Base-by-base conservation (phyloP, 2,329 filamentous ascomycete species). In the Cercospora citrullina region DNA sequence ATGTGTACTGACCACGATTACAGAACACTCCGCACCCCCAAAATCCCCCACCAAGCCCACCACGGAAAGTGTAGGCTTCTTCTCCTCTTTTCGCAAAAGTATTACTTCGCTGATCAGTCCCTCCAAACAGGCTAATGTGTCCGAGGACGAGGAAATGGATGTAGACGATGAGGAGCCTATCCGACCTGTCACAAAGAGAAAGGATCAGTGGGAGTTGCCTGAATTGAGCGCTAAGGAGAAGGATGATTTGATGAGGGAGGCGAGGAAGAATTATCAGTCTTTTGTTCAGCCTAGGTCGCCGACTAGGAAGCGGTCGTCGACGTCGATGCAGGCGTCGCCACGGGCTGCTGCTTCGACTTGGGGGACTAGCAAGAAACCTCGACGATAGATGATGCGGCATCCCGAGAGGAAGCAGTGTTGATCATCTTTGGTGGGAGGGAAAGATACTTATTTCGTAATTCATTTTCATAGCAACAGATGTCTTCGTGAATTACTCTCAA, bases 171-270 rank as follows among this genome's bases (percentile, higher is more conserved):
- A 39, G 0, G 59, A 42, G 21, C 36, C 45, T 26, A 6, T 10
- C 1, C 26, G 14, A 6, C 48, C 45, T 7, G 3, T 16, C 31
- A 36, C 48, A 6, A 33, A 31, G 51, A 58, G 62, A 45, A 45
- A 30, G 23, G 51, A 64, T 59, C 62, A 59, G 18, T 64, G 62
- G 62, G 51, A 23, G 1, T 36, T 64, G 33, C 62, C 62, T 14
- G 21, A 64, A 53, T 53, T 64, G 48, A 64, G 18, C n/a, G 26
- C 10, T 4, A 8, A 23, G 18, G 61, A 64, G 18, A 57, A 39
- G 21, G 14, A 23, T 10, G 48, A 30, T 5, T 18, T 64, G 30
- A 36, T 33, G 21, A 31, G 8, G 9, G 55, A 59, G 26, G 55
- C 55, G 12, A 26, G 28, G 26, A 28, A 59, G 31, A 21, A 21